Base-by-base conservation (phyloP, 1,284 basidiomycete genomes). In the Testicularia cyperi region DNA sequence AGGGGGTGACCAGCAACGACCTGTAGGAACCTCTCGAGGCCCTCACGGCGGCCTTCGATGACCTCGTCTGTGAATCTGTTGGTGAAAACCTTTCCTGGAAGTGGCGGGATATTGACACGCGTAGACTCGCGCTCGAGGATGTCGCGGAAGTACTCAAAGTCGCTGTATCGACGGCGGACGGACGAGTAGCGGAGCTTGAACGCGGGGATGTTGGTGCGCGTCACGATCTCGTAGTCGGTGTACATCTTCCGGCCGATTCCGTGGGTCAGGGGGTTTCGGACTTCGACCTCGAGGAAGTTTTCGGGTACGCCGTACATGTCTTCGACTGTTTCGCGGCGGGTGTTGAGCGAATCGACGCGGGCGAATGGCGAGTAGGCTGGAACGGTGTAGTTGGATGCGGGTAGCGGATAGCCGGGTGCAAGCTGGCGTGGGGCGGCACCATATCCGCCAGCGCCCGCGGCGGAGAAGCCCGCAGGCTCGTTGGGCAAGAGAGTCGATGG, bases 71-170 rank as follows among this genome's bases (percentile, higher is more conserved):
- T 92, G 80, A 98, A 98, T 23, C 94, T 83, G 25, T 78, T 78
- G 7, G 77, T 78, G 36, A 79, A 79, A 3, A 80, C 79, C 79
- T 98, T 98, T 47, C 94, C 94, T 2, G 94, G 95, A 30, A 98
- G 84, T 18, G 90, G 85, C 0, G 94, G 94, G 71, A 98, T 97
- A 78, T 96, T 98, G 63, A 98, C 95, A 20, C 95, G 83, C 5
- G 92, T 96, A 9, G 87, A 88, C 79, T 99, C 94, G 65, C 92
- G 86, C 79, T 99, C 95, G 36, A 99, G 85, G 70, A 96, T 90
- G 78, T 99, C 94, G 38, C 92, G 85, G 82, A 99, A 99, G 6
- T 94, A 92, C 78, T 99, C 94, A 77, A 99, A 99, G 79, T 98
- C 94, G 36, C 91, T 95, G 32, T 98, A 98, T 38, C 95, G 88